Conservation (phyloP, 2,329 filamentous ascomycete species). For the Curvularia hawaiiensis region DNA sequence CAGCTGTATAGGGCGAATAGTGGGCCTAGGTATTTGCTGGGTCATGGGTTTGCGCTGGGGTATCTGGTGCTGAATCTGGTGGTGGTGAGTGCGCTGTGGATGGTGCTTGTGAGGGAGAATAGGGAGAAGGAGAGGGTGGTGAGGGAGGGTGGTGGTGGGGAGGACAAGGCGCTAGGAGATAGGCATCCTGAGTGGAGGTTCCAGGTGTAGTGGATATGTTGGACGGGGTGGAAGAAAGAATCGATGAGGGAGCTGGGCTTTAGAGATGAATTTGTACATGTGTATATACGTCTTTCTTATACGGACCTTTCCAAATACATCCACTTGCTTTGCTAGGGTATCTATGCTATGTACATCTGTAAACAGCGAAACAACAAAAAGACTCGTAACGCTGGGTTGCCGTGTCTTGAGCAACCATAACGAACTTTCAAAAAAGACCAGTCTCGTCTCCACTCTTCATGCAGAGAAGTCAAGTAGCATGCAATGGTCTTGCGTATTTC, state of each 20-base stretch:
- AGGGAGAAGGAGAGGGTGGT: slow-evolving; percentile 34
- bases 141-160: slow-evolving; percentile 17
- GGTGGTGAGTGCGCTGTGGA: slow-evolving; percentile 40
- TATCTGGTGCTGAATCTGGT: slow-evolving; percentile 42
- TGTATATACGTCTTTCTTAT: too few relatives aligned
- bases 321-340: too few relatives aligned
- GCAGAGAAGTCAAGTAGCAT: neutral
- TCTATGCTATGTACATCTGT: too few relatives aligned
- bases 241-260: too few relatives aligned
- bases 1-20: slow-evolving; percentile 46
- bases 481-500: neutral
- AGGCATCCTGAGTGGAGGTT: slow-evolving; percentile 46
- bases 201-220: slow-evolving; percentile 16
- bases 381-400: too few relatives aligned
- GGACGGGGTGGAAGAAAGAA: neutral
- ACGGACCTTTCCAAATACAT: too few relatives aligned
- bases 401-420: too few relatives aligned
- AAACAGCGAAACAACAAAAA: too few relatives aligned
- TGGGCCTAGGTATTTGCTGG: slow-evolving; percentile 42
- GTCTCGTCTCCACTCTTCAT: too few relatives aligned
- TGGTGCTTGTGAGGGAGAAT: slow-evolving; percentile 41
- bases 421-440: too few relatives aligned
- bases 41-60: slow-evolving; percentile 44
- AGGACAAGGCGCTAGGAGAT: slow-evolving; percentile 40
- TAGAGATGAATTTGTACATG: too few relatives aligned